Evolutionary conservation across 768 basidiomycete genomes (phyloP).

Genomic region (Mycena kentingensis): DNA sequence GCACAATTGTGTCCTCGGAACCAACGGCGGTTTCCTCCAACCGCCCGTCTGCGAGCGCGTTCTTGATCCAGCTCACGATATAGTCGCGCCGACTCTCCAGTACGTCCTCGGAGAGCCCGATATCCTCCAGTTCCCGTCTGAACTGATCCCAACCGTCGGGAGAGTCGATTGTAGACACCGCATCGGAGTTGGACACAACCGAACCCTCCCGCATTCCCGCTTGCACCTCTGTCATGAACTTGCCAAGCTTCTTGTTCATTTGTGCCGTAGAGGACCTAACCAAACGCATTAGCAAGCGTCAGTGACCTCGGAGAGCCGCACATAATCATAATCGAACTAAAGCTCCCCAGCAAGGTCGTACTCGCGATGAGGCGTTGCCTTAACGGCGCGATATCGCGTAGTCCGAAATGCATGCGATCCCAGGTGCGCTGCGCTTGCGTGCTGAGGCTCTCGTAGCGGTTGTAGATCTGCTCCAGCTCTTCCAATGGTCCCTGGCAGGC

Average conservation of each 20-base stretch:
- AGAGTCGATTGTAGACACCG: constrained; percentile 15
- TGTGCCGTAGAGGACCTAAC: constrained; percentile 15
- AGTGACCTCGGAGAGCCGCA: not conserved
- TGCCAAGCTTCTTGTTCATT: constrained; percentile 18
- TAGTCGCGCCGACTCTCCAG: constrained; percentile 18
- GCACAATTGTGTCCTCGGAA: not conserved
- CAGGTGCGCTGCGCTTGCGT: constrained; percentile 21
- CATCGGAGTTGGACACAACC: constrained; percentile 10
- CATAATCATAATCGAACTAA: constrained; percentile 15
- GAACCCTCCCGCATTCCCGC: constrained; percentile 23
- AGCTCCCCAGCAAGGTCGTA: constrained; percentile 15
- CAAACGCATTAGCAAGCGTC: not conserved
- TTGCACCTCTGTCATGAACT: constrained; percentile 19
- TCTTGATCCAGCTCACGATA: constrained; percentile 19
- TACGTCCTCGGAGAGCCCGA: constrained; percentile 19
- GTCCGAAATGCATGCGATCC: constrained; percentile 24
- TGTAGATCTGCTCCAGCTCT: constrained; percentile 15
- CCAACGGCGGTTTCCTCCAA: not conserved
- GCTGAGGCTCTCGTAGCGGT: constrained; percentile 17
- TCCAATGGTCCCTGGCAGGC: constrained; percentile 5
- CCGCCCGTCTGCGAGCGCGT: constrained; percentile 9
- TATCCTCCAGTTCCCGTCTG: constrained; percentile 20
- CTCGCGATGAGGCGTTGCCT: constrained; percentile 13
- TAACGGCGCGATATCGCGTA: constrained; percentile 19
- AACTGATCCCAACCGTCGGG: constrained; percentile 20